Conservation (phyloP, 2,329 filamentous ascomycete genomes). For the Coniochaeta sp. region DNA sequence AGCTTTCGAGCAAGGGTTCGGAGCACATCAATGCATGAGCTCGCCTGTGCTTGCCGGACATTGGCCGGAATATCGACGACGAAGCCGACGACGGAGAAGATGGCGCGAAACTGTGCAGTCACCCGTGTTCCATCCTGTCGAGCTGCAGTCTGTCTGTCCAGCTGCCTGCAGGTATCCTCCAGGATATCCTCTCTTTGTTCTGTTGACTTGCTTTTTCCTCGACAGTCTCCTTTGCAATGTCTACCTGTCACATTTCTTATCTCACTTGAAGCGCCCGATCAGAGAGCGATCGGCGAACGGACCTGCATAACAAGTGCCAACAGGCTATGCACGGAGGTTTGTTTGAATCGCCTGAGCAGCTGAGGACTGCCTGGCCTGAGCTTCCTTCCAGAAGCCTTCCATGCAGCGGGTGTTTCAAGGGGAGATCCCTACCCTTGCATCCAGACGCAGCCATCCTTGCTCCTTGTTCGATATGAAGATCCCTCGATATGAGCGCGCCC, state of each 20-base stretch:
- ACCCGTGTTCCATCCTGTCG: background rate
- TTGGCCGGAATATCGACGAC: background rate
- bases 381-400: slow-evolving; percentile 3
- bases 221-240: background rate
- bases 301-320: background rate
- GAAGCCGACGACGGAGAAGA: background rate
- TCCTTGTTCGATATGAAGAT: background rate
- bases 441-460: background rate
- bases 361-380: slow-evolving; percentile 2
- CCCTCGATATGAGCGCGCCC: background rate
- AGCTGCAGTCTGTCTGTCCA: background rate
- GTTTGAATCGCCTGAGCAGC: slow-evolving; percentile 4
- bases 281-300: background rate
- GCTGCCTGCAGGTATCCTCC: background rate
- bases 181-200: background rate
- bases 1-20: background rate
- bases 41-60: background rate
- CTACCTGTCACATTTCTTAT: background rate
- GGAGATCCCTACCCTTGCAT: background rate
- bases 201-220: background rate
- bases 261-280: background rate
- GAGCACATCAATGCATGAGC: background rate
- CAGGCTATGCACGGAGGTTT: background rate
- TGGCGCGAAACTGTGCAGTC: background rate
- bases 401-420: slow-evolving; percentile 2